These are phyloP conservation scores for Candida michaelii DNA, from an alignment of 805 yeast species.

Conservation along the genomic window DNA sequence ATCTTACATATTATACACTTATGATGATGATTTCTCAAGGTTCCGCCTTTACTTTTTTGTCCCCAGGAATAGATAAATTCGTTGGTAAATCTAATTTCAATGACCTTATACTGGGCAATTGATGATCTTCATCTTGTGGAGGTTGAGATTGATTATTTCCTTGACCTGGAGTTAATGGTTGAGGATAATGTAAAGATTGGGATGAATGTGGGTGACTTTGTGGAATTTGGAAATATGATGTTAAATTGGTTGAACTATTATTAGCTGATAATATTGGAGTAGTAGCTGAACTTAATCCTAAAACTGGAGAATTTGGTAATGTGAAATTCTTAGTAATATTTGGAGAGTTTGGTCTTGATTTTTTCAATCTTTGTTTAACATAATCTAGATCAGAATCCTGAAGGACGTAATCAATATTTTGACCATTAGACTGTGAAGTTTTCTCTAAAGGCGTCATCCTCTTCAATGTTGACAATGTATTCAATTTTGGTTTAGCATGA, in stretches of 20 bases:
- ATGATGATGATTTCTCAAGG: neutral
- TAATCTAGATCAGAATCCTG: conserved; percentile 51
- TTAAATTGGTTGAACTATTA: conserved; percentile 39
- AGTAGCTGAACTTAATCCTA: conserved; percentile 37
- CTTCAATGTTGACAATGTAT: conserved; percentile 51
- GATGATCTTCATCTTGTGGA: conserved; percentile 12
- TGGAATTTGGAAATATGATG: conserved; percentile 35
- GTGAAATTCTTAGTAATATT: conserved; percentile 31
- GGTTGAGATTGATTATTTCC: conserved; percentile 4
- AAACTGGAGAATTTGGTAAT: conserved; percentile 44
- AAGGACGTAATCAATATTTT: conserved; percentile 13
- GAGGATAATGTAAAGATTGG: conserved; percentile 4
- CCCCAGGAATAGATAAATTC: conserved; percentile 31
- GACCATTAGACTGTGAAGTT: neutral
- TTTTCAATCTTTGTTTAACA: conserved; percentile 44
- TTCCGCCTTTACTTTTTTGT: conserved; percentile 16
- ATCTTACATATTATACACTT: conserved; percentile 10
- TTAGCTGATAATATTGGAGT: conserved; percentile 46
- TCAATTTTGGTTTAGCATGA: conserved; percentile 22
- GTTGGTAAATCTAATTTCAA: conserved; percentile 52
- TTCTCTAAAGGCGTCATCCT: conserved; percentile 58
- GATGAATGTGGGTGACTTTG: conserved; percentile 7
- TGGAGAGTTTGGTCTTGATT: conserved; percentile 54
- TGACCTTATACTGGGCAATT: conserved; percentile 50
- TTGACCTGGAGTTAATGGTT: neutral